phyloP scores from a whole-genome alignment of 768 basidiomycete genomes.

The Floccularia luteovirens region DNA sequence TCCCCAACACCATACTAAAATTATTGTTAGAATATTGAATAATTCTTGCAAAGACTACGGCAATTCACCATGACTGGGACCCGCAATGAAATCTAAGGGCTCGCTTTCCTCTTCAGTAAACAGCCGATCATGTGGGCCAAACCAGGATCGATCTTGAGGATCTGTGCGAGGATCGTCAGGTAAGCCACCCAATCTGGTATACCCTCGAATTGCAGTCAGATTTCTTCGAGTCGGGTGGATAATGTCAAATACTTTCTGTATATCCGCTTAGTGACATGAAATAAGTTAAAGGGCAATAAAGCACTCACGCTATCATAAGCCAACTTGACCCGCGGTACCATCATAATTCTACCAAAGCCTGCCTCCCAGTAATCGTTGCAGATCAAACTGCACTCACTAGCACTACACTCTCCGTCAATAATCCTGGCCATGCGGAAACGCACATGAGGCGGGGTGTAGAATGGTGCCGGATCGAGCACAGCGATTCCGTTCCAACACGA shows the following conservation, averaged over 20 bases:
- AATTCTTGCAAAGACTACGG: neutral
- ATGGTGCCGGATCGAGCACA: constrained; percentile 89
- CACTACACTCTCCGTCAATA: constrained; percentile 86
- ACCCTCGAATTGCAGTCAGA: constrained; percentile 92
- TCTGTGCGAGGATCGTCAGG: constrained; percentile 95
- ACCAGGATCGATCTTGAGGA: constrained; percentile 97
- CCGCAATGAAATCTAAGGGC: constrained; percentile 65
- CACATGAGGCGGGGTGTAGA: constrained; percentile 88
- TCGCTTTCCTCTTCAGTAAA: constrained; percentile 87
- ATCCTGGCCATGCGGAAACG: constrained; percentile 94
- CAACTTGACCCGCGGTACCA: constrained; percentile 94
- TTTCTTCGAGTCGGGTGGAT: constrained; percentile 89
- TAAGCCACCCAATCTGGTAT: constrained; percentile 89
- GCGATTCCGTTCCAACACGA: constrained; percentile 99
- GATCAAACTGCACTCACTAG: constrained; percentile 91
- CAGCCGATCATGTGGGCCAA: constrained; percentile 92
- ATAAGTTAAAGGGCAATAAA: neutral
- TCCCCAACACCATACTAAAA: constrained; percentile 97
- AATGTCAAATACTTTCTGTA: constrained; percentile 87
- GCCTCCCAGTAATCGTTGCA: constrained; percentile 99
- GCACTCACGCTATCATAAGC: constrained; percentile 81
- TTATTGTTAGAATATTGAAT: neutral
- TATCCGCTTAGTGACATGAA: neutral
- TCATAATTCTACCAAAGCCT: constrained; percentile 94
- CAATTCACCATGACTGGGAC: constrained; percentile 79